Evolutionary conservation across 225 moss, liverwort and hornwort genomes (phyloP).

Genomic region (Antitrichia curtipendula): DNA sequence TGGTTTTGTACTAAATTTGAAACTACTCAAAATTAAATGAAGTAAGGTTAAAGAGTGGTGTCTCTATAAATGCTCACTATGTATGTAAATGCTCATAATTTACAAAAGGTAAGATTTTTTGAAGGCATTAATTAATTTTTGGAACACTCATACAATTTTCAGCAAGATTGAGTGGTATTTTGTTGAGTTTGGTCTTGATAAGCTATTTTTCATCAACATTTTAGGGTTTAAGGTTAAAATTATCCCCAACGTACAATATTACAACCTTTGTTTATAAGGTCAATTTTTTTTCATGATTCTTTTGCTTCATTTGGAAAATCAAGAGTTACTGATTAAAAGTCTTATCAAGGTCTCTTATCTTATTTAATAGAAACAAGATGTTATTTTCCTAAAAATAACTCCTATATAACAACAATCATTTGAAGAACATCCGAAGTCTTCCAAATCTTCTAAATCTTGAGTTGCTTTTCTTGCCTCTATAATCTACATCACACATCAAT

Average conservation of each 20-base stretch:
- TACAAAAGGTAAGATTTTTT: background rate
- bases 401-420: background rate
- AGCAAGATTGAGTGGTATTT: background rate
- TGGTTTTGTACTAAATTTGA: background rate
- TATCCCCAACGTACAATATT: background rate
- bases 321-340: background rate
- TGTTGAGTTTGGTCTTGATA: background rate
- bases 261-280: background rate
- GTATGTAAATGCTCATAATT: background rate
- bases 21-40: too few relatives aligned
- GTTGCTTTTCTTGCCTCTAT: background rate
- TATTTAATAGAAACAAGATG: background rate
- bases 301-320: background rate
- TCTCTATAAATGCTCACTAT: background rate
- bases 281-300: background rate
- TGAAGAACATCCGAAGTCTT: background rate
- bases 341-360: background rate
- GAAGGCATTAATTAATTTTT: background rate
- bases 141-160: background rate
- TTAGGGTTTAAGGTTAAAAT: too few relatives aligned
- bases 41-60: accelerated
- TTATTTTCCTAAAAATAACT: background rate
- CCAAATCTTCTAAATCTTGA: background rate
- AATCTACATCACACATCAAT: background rate
- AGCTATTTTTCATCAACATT: background rate